Evolutionary conservation across 495 filamentous ascomycete species (phyloP), one percentile per base, ranked within the genome.

Genomic region (Pyrenopolyporus hunteri): DNA sequence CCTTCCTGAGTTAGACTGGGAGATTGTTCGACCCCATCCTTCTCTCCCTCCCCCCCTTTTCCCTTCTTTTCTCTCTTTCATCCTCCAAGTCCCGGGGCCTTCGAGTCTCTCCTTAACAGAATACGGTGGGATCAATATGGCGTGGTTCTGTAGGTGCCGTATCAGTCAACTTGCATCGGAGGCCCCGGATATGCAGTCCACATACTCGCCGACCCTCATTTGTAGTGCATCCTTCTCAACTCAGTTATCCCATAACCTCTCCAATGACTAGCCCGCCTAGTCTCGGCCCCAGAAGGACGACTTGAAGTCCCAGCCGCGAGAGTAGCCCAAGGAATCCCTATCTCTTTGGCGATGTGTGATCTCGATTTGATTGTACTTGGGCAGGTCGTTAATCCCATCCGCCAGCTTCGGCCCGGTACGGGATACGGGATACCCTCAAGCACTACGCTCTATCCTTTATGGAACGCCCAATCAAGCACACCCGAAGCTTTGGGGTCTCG

Each of bases 141-240:
- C 29, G 35, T 57, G 26, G 1, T 42, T 45, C n/a, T 9, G 31
- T 9, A 23, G 3, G 13, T 47, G 36, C 40, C 51, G 50, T 54
- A 47, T 60, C 52, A 65, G 37, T 45, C 14, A 40, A 25, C n/a
- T 20, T 52, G 57, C 63, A 60, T 52, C 57, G 63, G 57, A 47
- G 26, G 19, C 39, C 22, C 49, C 57, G 63, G 57, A 35, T 52
- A 61, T 59, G 56, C 50, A 51, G 22, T 11, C 35, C 36, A 28
- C 22, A 33, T 39, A 56, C 56, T 51, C 42, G 39, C 6, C 40
- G n/a, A 22, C 40, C 31, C 13, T 55, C n/a, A 8, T 14, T 56
- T 46, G n/a, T 9, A 50, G 31, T 32, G 29, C 46, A 47, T 29
- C 42, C 39, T 48, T 8, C 29, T 57, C 46, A 26, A 14, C 43